Evolutionary conservation across 1,284 basidiomycete species (phyloP).

Genomic region (Leccinum subatratum): DNA sequence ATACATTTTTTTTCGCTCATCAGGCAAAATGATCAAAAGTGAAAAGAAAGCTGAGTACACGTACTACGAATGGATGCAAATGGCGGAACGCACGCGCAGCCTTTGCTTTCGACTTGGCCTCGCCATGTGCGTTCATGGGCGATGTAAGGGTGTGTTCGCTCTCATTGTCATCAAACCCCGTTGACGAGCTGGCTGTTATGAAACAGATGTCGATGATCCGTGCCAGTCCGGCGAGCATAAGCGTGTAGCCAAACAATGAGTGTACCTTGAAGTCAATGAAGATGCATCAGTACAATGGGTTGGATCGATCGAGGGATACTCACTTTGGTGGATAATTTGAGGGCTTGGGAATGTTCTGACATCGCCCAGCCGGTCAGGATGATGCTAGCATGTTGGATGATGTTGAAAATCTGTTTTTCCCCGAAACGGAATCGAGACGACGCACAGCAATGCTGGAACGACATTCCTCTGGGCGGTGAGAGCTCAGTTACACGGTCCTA

Average conservation of each 20-base stretch:
- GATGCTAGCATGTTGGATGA: constrained; percentile 45
- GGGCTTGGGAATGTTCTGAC: constrained; percentile 83
- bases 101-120: constrained; percentile 29
- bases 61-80: constrained; percentile 80
- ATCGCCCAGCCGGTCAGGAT: constrained; percentile 93
- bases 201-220: constrained; percentile 89
- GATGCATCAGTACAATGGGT: constrained; percentile 12
- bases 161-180: constrained; percentile 38
- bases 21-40: not conserved
- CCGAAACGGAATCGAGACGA: constrained; percentile 2
- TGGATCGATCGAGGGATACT: not conserved
- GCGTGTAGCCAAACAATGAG: constrained; percentile 75
- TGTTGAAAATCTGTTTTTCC: constrained; percentile 5
- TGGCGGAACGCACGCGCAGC: constrained; percentile 72
- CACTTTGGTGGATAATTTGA: constrained; percentile 81
- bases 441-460: constrained; percentile 79
- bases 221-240: constrained; percentile 80
- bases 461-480: constrained; percentile 59
- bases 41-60: constrained; percentile 30
- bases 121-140: constrained; percentile 15
- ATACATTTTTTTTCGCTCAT: not conserved
- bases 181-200: constrained; percentile 40
- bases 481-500: not conserved
- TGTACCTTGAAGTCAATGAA: constrained; percentile 56
- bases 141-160: constrained; percentile 63